A percentile compares a stretch with the other conserved stretches of the same genome.
Evolutionary conservation across 108 stramenopile genomes (phyloP).

Genomic region (Mediolabrus comicus): DNA sequence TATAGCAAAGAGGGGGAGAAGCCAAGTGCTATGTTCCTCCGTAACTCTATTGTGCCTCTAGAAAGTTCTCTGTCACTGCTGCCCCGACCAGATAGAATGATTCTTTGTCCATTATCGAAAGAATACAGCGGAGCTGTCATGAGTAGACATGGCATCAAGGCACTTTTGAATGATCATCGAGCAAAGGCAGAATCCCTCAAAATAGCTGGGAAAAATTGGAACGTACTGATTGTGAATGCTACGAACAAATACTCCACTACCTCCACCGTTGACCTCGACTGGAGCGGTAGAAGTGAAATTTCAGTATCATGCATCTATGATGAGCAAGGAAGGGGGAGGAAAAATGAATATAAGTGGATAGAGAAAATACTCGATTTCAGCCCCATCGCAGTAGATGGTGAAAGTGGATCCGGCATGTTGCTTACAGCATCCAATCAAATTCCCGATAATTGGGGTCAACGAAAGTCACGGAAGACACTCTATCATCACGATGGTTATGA

Average conservation of each 20-base stretch:
- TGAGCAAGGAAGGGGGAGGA: background rate
- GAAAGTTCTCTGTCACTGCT: background rate
- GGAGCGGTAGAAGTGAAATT: too few species aligned
- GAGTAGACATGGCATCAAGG: constrained; percentile 6
- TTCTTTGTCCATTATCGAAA: constrained; percentile 3
- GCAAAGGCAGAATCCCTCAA: constrained; percentile 1
- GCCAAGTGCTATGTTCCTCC: background rate
- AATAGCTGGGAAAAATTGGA: constrained; percentile 1
- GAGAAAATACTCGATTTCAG: background rate
- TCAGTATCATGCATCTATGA: constrained; percentile 4
- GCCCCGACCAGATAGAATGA: constrained; percentile 10
- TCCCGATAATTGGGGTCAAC: background rate
- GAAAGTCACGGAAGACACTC: too few species aligned
- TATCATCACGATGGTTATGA: too few species aligned
- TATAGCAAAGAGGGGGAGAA: background rate
- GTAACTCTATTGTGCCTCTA: background rate
- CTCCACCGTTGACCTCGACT: background rate
- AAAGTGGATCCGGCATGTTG: too few species aligned
- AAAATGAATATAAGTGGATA: background rate
- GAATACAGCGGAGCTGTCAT: constrained; percentile 1
- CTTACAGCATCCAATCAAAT: background rate
- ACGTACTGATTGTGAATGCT: constrained; percentile 3
- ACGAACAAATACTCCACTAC: background rate
- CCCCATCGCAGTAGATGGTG: background rate
- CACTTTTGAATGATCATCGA: background rate